These are phyloP conservation scores for Trametes elegans DNA, from an alignment of 768 basidiomycete genomes.

Conservation along the genomic window DNA sequence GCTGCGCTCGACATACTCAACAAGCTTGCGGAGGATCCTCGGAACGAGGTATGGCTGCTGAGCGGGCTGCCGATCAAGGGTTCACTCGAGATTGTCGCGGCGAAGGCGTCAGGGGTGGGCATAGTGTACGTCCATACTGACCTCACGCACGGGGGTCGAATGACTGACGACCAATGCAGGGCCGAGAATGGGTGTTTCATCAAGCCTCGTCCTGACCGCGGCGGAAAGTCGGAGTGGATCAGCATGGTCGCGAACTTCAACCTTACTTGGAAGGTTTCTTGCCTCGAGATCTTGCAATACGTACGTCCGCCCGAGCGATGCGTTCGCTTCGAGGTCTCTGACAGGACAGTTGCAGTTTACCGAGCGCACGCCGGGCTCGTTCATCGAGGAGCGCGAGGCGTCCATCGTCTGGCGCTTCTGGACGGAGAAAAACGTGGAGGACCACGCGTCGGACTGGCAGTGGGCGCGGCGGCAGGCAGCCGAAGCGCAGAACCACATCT, in stretches of 20 bases:
- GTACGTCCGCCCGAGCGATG: slow-evolving; percentile 58
- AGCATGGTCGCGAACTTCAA: slow-evolving; percentile 80
- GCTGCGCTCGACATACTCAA: slow-evolving; percentile 49
- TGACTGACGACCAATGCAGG: slow-evolving; percentile 32
- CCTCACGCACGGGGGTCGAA: too few relatives aligned
- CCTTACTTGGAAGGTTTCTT: slow-evolving; percentile 76
- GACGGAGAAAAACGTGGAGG: slow-evolving; percentile 44
- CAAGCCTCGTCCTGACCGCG: slow-evolving; percentile 45
- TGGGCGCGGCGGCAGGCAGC: slow-evolving; percentile 89
- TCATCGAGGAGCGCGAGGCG: slow-evolving; percentile 79
- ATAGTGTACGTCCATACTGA: slow-evolving; percentile 55
- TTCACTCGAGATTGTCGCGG: slow-evolving; percentile 61
- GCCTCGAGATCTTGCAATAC: slow-evolving; percentile 81
- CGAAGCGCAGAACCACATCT: slow-evolving; percentile 91
- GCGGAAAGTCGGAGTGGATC: slow-evolving; percentile 55
- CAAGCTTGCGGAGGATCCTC: slow-evolving; percentile 55
- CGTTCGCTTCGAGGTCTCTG: background rate
- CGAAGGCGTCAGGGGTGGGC: slow-evolving; percentile 63
- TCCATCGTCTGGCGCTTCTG: slow-evolving; percentile 87
- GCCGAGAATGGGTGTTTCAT: slow-evolving; percentile 90
- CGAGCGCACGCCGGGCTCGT: slow-evolving; percentile 84
- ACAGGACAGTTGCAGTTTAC: slow-evolving; percentile 56
- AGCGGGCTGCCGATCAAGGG: slow-evolving; percentile 69
- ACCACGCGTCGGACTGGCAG: slow-evolving; percentile 50
- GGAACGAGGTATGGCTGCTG: slow-evolving; percentile 80